These are phyloP conservation scores for Trifolium pratense DNA, from an alignment of 306 rosid species.

Conservation along the genomic window DNA sequence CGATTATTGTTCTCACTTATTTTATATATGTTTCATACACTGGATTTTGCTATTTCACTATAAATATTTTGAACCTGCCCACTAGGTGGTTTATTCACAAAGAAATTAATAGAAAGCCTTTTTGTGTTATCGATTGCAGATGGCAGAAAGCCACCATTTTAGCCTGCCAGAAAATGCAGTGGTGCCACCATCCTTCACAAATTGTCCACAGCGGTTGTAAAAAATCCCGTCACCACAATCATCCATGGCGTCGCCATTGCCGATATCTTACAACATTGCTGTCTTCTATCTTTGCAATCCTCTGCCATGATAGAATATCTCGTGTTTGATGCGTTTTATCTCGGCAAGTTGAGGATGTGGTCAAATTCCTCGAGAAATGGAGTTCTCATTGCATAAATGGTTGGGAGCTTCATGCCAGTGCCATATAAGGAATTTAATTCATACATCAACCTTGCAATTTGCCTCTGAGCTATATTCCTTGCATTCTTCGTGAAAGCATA, in stretches of 20 bases:
- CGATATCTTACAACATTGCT: not conserved
- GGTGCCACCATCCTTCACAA: not conserved
- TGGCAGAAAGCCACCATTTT: not conserved
- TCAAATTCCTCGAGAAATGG: not conserved
- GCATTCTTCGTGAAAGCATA: conserved; percentile 15
- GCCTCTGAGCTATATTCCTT: not conserved
- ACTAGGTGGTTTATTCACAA: conserved; percentile 6
- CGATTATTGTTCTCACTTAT: conserved; percentile 12
- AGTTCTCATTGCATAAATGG: not conserved
- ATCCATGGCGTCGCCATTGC: not conserved
- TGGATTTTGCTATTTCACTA: conserved; percentile 11
- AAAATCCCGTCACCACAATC: not conserved
- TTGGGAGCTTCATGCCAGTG: not conserved
- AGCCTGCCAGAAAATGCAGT: not conserved
- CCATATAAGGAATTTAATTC: not conserved
- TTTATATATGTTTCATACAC: not conserved
- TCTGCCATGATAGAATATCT: conserved; percentile 8
- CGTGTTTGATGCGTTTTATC: conserved; percentile 5
- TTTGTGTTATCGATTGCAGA: not conserved
- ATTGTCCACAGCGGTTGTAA: not conserved
- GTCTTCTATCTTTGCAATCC: conserved; percentile 9
- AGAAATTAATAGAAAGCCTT: conserved; percentile 1
- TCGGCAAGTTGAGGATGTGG: conserved; percentile 1
- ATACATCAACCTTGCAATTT: conserved; percentile 1
- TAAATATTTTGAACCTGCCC: conserved; percentile 8